phyloP scores from a whole-genome alignment of 805 yeast genomes.

The Candida multigemmis region DNA sequence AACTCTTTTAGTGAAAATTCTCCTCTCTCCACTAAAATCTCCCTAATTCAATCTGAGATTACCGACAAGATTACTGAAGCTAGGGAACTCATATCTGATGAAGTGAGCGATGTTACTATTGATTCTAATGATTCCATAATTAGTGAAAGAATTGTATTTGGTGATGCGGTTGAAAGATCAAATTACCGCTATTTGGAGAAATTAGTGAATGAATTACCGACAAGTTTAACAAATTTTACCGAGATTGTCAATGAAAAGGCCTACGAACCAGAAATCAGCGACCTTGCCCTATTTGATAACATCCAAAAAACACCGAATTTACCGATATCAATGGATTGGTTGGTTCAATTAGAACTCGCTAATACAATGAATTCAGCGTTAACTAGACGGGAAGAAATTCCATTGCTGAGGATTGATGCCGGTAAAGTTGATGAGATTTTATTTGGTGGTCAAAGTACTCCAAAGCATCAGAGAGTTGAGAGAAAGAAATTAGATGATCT shows the following conservation, averaged over 20 bases:
- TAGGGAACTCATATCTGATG: too few species aligned
- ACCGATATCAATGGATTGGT: slow-evolving; percentile 54
- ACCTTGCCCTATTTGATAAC: slow-evolving; percentile 23
- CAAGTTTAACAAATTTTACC: slow-evolving; percentile 13
- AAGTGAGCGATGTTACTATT: slow-evolving; percentile 22
- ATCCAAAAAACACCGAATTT: slow-evolving; percentile 36
- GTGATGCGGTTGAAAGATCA: slow-evolving; percentile 3
- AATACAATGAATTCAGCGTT: slow-evolving; percentile 35
- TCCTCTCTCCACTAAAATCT: too few species aligned
- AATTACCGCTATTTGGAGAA: slow-evolving; percentile 26
- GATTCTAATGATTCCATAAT: slow-evolving; percentile 12
- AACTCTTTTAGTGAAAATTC: too few species aligned
- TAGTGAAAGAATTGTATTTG: background rate
- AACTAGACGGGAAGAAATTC: slow-evolving; percentile 14
- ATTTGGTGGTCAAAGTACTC: too few species aligned
- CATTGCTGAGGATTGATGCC: slow-evolving; percentile 8
- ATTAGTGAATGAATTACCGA: slow-evolving; percentile 22
- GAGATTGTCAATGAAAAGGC: slow-evolving; percentile 52
- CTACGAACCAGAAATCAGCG: slow-evolving; percentile 55
- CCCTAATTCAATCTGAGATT: too few species aligned
- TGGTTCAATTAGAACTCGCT: slow-evolving; percentile 48
- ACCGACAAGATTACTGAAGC: too few species aligned
- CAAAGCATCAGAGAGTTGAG: too few species aligned
- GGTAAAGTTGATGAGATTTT: slow-evolving; percentile 40
- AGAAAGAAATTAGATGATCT: too few species aligned